phyloP scores from a whole-genome alignment of 73 alveolate genomes.

The Paramecium biaurelia region DNA sequence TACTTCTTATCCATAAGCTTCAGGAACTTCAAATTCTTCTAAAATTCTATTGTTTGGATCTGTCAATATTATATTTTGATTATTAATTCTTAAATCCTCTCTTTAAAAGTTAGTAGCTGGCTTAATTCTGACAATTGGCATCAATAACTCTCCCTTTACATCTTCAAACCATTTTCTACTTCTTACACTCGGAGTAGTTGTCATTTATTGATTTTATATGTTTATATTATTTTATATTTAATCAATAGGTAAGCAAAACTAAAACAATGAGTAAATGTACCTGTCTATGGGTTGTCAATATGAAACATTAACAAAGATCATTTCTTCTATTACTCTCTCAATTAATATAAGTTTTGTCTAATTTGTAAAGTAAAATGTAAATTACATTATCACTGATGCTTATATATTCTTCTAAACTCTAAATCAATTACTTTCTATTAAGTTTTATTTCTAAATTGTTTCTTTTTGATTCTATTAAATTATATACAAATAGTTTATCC shows the following conservation, averaged over 20 bases:
- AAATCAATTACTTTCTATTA: too few species aligned
- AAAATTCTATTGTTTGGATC: constrained; percentile 62
- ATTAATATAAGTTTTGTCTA: too few species aligned
- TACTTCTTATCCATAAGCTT: constrained; percentile 52
- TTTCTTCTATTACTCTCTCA: not conserved
- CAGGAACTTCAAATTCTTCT: constrained; percentile 53
- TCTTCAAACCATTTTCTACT: constrained; percentile 20
- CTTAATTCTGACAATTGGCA: constrained; percentile 51
- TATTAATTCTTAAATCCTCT: constrained; percentile 56
- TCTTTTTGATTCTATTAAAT: too few species aligned
- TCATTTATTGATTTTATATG: not conserved
- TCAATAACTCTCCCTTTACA: constrained; percentile 53
- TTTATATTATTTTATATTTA: not conserved
- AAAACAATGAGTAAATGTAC: too few species aligned
- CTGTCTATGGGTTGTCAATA: too few species aligned
- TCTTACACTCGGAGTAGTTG: not conserved
- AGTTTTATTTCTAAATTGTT: too few species aligned
- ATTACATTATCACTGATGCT: too few species aligned
- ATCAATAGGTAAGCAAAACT: not conserved
- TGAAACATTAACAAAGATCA: too few species aligned
- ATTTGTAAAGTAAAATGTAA: not conserved
- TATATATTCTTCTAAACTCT: too few species aligned
- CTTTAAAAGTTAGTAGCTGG: constrained; percentile 63
- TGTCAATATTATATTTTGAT: constrained; percentile 49
- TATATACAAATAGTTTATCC: too few species aligned